Evolutionary conservation across 495 filamentous ascomycete species (phyloP), one percentile per base, ranked within the genome.

Genomic region (Penicillium daleae): DNA sequence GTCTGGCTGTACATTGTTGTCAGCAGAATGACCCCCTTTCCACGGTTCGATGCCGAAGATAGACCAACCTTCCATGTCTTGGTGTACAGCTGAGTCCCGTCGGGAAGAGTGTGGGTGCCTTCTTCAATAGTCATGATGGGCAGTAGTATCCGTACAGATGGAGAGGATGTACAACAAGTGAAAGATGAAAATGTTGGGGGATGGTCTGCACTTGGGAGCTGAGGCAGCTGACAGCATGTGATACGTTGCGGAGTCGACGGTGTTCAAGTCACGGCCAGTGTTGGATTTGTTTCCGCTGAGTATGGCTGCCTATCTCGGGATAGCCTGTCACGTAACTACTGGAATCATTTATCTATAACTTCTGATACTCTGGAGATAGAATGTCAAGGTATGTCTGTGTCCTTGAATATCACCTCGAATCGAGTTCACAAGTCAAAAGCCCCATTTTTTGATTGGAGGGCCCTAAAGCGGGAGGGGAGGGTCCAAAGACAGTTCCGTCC

Each of bases 31-130:
- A n/a, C n/a, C 35, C 27, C 37, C 24, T 35, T 27, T 42, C 35
- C 19, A 27, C 15, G 27, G 33, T 42, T 56, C 22, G 33, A 56
- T n/a, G 8, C 22, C 12, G 50, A 10, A 39, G 32, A 60, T 21
- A 31, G 21, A 80, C 82, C 65, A 71, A 95, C 92, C 78, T 85
- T 87, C 92, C 92, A 97, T 39, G 89, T 90, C 73, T 96, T 96
- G 53, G 90, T 91, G 79, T 91, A 94, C 46, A 96, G 79, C 66
- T 79, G 81, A 12, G 75, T 72, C 49, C 84, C 87, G 59, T 87
- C 89, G 9, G 70, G 68, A 6, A 77, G 66, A 13, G 53, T 61
- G 52, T 74, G 70, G n/a, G 66, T 70, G 37, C 76, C 68, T 61
- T 80, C 78, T 62, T 77, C 71, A 26, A 62, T 69, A 6, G 60